Evolutionary conservation across 2,329 filamentous ascomycete genomes (phyloP), one percentile per base, ranked within the genome.

Genomic region (Alternaria conjuncta): DNA sequence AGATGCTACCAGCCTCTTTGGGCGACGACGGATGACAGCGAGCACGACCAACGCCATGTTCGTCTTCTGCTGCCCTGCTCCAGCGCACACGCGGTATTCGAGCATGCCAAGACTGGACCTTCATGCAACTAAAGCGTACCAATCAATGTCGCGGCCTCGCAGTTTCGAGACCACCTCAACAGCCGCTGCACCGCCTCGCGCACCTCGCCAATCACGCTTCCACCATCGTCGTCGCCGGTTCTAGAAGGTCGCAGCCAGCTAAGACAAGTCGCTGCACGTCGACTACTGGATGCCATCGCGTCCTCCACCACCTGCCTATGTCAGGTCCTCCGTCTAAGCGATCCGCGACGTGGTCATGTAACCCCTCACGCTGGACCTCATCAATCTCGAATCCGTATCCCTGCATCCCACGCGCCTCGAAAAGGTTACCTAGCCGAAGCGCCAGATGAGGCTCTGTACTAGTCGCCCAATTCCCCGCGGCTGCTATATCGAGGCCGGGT

Each of bases 121-220:
- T 56, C 21, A 61, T 56, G 58, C 69, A 50, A 44, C 57, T 45
- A 45, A 28, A 46, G 32, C 18, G 25, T 45, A 23, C 70, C 71
- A 75, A 73, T 71, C 65, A 68, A 23, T 59, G 55, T 55, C 63
- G 61, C 57, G 57, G 41, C 66, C 59, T 61, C 44, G 30, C 46
- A 45, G 43, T 63, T 64, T 66, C 60, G 58, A 67, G 47, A 59
- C 58, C 45, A 55, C 70, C 63, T 66, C 73, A 71, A 57, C 68
- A 75, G 67, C 71, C 74, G 72, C 73, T 72, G 72, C 75, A 75
- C 74, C 70, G 75, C 75, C 74, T 73, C 74, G 62, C 26, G 55
- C 58, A 21, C 57, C 11, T 26, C 49, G 54, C 64, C 68, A 70
- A 70, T 69, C 53, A 66, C 55, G 13, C 18, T 26, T 44, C 57